phyloP scores from a whole-genome alignment of 768 basidiomycete species.

The Lyophyllum decastes region DNA sequence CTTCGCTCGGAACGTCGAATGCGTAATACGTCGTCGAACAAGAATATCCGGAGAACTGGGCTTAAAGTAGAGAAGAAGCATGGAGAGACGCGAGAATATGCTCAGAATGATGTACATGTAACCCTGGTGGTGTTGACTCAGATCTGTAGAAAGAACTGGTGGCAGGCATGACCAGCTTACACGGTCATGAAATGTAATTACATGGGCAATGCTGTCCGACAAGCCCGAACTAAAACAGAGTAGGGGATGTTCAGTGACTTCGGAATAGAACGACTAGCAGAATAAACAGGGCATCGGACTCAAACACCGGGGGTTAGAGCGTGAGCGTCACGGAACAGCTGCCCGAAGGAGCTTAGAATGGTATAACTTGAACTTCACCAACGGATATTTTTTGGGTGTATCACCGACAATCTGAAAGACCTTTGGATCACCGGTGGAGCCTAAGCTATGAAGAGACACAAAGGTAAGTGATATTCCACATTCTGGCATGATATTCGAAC shows the following conservation, averaged over 20 bases:
- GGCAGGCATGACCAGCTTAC: not conserved
- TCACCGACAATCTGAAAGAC: constrained; percentile 1
- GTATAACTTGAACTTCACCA: constrained; percentile 5
- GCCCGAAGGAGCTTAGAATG: constrained; percentile 1
- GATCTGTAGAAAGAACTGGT: too few species aligned
- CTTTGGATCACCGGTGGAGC: not conserved
- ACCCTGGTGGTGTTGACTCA: too few species aligned
- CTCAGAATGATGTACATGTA: too few species aligned
- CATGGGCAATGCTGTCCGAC: not conserved
- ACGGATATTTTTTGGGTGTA: not conserved
- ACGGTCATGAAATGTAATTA: not conserved
- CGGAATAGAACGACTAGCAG: constrained; percentile 8
- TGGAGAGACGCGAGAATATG: too few species aligned
- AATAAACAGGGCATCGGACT: constrained; percentile 5
- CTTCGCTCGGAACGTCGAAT: too few species aligned
- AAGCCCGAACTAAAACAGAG: not conserved
- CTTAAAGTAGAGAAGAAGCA: too few species aligned
- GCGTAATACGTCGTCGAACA: too few species aligned
- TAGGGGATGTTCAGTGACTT: constrained; percentile 2
- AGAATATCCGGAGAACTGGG: too few species aligned
- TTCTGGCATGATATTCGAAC: constrained; percentile 2
- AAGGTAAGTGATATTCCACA: not conserved
- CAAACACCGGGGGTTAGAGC: not conserved
- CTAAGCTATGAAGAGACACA: not conserved
- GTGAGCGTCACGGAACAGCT: constrained; percentile 1